phyloP scores from a whole-genome alignment of 257 asterid species.

The Salvia rosmarinus region DNA sequence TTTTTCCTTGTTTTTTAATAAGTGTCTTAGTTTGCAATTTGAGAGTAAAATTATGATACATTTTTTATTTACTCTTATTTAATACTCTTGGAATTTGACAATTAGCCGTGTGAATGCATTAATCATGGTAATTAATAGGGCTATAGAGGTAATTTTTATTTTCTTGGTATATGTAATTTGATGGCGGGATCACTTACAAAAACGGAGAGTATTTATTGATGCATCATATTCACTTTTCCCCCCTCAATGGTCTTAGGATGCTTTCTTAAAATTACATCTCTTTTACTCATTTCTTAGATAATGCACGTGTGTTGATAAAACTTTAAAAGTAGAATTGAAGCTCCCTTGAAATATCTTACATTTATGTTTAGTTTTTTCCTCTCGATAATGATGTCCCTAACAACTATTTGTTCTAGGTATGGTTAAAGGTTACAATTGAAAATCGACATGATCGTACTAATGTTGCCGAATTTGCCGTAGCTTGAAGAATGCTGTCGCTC shows the following conservation, averaged over 20 bases:
- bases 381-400: conserved; percentile 14
- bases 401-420: conserved; percentile 54
- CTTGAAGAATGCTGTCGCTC: conserved; percentile 58
- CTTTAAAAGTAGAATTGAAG: not conserved
- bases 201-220: too few species aligned
- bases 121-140: too few species aligned
- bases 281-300: conserved; percentile 4
- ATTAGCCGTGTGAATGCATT: too few species aligned
- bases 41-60: too few species aligned
- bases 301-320: not conserved
- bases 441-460: conserved; percentile 63
- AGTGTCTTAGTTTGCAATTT: too few species aligned
- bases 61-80: too few species aligned
- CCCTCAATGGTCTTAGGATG: not conserved
- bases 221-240: not conserved
- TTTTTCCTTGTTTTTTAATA: too few species aligned
- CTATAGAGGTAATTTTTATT: too few species aligned
- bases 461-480: conserved; percentile 33
- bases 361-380: not conserved
- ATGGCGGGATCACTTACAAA: too few species aligned
- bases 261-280: not conserved
- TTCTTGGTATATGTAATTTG: too few species aligned
- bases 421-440: conserved; percentile 68
- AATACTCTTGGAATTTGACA: too few species aligned
- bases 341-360: not conserved